phyloP scores from a whole-genome alignment of 371 early-diverging fungal genomes.

The Basidiobolus heterosporus region DNA sequence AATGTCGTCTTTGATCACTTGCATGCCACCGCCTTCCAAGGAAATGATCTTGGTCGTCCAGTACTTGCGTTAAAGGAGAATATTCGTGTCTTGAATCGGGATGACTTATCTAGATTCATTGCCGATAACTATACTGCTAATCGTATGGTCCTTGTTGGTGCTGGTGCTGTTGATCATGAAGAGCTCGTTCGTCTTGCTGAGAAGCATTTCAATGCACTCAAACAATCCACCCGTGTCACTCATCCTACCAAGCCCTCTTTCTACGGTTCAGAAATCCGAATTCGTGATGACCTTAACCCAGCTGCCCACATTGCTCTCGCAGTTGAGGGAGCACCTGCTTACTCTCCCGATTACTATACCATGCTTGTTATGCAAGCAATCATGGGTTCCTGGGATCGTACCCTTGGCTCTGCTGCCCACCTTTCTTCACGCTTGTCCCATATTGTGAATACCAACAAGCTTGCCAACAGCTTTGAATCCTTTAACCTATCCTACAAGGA shows the following conservation, averaged over 20 bases:
- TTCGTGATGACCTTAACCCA: slow-evolving; percentile 65
- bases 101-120: slow-evolving; percentile 74
- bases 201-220: slow-evolving; percentile 68
- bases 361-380: slow-evolving; percentile 86
- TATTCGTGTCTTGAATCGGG: slow-evolving; percentile 66
- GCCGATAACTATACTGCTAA: slow-evolving; percentile 86
- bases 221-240: slow-evolving; percentile 23
- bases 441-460: slow-evolving; percentile 57
- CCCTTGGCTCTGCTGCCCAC: slow-evolving; percentile 70
- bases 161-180: slow-evolving; percentile 90
- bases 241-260: slow-evolving; percentile 45
- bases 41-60: slow-evolving; percentile 71
- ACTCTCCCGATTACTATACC: slow-evolving; percentile 86
- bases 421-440: slow-evolving; percentile 72
- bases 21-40: slow-evolving; percentile 89
- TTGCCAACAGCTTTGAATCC: slow-evolving; percentile 93
- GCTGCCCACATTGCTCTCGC: slow-evolving; percentile 92
- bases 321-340: slow-evolving; percentile 90
- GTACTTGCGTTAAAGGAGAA: slow-evolving; percentile 87
- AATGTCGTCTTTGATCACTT: slow-evolving; percentile 91
- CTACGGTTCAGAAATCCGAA: slow-evolving; percentile 76
- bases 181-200: slow-evolving; percentile 78
- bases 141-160: slow-evolving; percentile 86
- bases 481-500: slow-evolving; percentile 96
- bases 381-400: slow-evolving; percentile 91